A percentile compares a stretch with the other conserved stretches of the same genome.
These are phyloP conservation scores for Tetrahymena elliotti DNA, from an alignment of 73 alveolate species.

Conservation along the genomic window DNA sequence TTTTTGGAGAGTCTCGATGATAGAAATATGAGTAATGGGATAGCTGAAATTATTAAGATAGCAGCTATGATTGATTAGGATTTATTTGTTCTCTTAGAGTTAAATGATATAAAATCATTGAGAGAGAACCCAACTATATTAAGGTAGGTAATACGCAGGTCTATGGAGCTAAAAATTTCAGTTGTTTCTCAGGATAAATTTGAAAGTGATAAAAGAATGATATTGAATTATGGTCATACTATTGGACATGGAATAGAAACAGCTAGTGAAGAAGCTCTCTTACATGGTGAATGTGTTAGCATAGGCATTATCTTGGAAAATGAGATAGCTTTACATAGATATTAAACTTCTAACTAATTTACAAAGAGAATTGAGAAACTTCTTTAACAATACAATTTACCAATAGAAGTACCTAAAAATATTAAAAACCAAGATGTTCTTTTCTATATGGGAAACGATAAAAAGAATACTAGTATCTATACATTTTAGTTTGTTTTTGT, in stretches of 20 bases:
- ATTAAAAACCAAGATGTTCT: slow-evolving; percentile 7
- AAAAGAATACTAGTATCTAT: background rate
- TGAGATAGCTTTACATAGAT: slow-evolving; percentile 2
- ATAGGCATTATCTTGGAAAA: slow-evolving; percentile 44
- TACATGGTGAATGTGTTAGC: slow-evolving; percentile 53
- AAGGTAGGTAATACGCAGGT: background rate
- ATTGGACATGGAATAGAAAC: slow-evolving; percentile 55
- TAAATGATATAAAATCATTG: background rate
- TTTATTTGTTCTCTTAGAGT: slow-evolving; percentile 18
- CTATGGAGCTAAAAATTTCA: slow-evolving; percentile 18
- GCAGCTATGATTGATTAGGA: slow-evolving; percentile 39
- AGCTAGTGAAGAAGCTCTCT: slow-evolving; percentile 16
- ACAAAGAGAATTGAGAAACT: slow-evolving; percentile 14
- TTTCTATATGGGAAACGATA: slow-evolving; percentile 14
- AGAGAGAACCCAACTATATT: background rate
- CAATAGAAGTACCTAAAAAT: background rate
- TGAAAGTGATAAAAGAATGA: slow-evolving; percentile 39
- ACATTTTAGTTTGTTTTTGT: slow-evolving; percentile 16
- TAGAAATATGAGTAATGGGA: slow-evolving; percentile 49
- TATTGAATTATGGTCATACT: slow-evolving; percentile 48
- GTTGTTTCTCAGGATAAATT: slow-evolving; percentile 31
- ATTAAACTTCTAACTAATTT: background rate
- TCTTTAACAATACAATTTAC: slow-evolving; percentile 12
- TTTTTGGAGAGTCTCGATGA: slow-evolving; percentile 35
- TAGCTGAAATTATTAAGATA: slow-evolving; percentile 53